Conservation (phyloP, 2,329 filamentous ascomycete genomes). For the Rhinocladiella similis region DNA sequence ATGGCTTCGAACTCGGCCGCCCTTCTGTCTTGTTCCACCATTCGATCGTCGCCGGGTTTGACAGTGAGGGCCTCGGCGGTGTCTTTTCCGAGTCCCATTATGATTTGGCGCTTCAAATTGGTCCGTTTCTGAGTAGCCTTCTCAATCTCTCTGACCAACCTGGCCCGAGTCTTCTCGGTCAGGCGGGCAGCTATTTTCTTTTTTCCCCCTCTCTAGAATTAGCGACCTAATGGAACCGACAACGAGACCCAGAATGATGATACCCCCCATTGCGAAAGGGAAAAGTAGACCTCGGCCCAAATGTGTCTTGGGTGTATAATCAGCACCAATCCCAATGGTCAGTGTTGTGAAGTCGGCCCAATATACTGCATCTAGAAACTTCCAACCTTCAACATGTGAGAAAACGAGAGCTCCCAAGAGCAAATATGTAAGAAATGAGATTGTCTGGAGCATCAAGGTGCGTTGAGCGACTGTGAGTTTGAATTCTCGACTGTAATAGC, state of each 20-base stretch:
- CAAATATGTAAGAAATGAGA: constrained; percentile 42
- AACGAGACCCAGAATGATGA: constrained; percentile 57
- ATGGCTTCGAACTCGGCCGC: constrained; percentile 46
- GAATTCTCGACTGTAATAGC: constrained; percentile 58
- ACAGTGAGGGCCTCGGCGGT: constrained; percentile 14
- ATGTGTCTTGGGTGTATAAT: constrained; percentile 51
- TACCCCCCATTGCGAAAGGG: constrained; percentile 56
- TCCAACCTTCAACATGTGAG: constrained; percentile 51
- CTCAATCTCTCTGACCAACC: constrained; percentile 32
- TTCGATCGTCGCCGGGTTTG: constrained; percentile 19
- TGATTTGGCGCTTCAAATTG: constrained; percentile 5
- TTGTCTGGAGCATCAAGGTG: constrained; percentile 51
- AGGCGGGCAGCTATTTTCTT: constrained; percentile 38
- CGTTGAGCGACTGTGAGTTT: constrained; percentile 57
- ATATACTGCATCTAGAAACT: constrained; percentile 55
- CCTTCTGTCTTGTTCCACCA: constrained; percentile 26
- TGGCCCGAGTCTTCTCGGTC: constrained; percentile 36
- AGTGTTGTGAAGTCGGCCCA: constrained; percentile 59
- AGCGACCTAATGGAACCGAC: constrained; percentile 51
- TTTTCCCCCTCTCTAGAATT: constrained; percentile 40
- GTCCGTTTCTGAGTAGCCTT: constrained; percentile 3
- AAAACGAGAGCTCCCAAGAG: constrained; percentile 41
- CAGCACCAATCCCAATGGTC: constrained; percentile 57
- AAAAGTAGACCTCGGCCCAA: constrained; percentile 53
- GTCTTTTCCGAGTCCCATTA: constrained; percentile 13